Evolutionary conservation across 1,139 yeast genomes (phyloP), one percentile per base, ranked within the genome.

Genomic region (Nakaseomyces bracarensis): DNA sequence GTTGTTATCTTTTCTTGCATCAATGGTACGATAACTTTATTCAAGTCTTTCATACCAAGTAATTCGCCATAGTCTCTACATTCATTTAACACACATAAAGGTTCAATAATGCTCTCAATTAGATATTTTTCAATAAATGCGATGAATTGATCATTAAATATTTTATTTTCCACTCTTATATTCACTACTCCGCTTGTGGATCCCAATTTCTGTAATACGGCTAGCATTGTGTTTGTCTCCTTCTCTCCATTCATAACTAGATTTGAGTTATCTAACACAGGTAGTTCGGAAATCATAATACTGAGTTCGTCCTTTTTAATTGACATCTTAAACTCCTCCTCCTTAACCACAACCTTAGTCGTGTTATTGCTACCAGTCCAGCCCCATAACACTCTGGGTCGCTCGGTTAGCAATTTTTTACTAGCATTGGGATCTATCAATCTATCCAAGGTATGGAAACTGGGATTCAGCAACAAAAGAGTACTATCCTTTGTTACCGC

Each of bases 71-170:
- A 83, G 33, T 66, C 43, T n/a, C 42, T 58, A 52, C 89, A 80
- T 54, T 78, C 82, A 42, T 77, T 67, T 11, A 86, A 49, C 0
- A 86, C 79, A 0, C 91, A 76, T 27, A 83, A 60, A 0, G 95
- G 83, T 51, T 86, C 86, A 45, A 86, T 75, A 50, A 84, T 81
- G 27, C 84, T 74, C 52, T 84, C 83, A 7, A 81, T 75, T 22
- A 82, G 71, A 42, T 30, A 30, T 16, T 30, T 30, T 18, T 30
- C 34, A 16, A 30, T 16, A 11, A n/a, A 30, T 4, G 86, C 66
- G 53, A 80, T 80, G 51, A 82, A 86, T 52, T 77, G 68, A 58
- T 28, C 35, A 43, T 41, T 10, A 36, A 27, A 14, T 44, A 43
- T 20, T 10, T 11, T 10, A 16, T 30, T 7, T 10, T 30, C 22